Evolutionary conservation across 1,139 yeast species (phyloP), one percentile per base, ranked within the genome.

Genomic region (Diutina scorzettiae): DNA sequence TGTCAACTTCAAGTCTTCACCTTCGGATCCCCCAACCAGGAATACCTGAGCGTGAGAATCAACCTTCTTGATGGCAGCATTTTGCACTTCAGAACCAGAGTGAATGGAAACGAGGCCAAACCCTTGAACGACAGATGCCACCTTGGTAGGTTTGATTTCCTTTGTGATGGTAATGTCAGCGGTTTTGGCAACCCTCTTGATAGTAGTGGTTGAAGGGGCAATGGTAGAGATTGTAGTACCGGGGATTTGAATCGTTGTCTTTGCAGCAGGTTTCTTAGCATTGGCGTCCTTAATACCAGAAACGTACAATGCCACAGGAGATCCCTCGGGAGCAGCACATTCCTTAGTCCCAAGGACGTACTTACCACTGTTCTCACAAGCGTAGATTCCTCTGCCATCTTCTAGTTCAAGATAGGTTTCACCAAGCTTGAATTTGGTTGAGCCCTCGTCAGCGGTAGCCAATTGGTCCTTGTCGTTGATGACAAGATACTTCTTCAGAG

Each of bases 1-100:
- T 5, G 30, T 24, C 18, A 36, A 25, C 18, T 12, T 17, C n/a
- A 36, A 14, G 29, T 36, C 40, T 14, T 36, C 29, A 36, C 40
- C 40, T 12, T 36, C 30, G 19, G n/a, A 8, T 6, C 40, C 40
- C 6, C 40, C 40, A 3, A 36, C 40, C 14, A 11, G 14, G 29
- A 36, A 36, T 7, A 23, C 40, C 8, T 36, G 20, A 4, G 29
- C 12, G 40, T 23, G 29, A 11, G 19, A 7, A 6, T 16, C 30
- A n/a, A 23, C 29, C 40, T 36, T 36, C 29, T 36, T 36, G 29
- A 36, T 36, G 29, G 19, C 40, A 9, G 16, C 16, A 14, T 36
- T 36, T 17, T 23, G 30, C 11, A 25, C 19, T n/a, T 36, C 12
- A 16, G 40, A 36, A 2, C 30, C 29, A 16, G 30, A 23, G 40